phyloP scores from a whole-genome alignment of 2,329 filamentous ascomycete species.

The Penicillium rolfsii region DNA sequence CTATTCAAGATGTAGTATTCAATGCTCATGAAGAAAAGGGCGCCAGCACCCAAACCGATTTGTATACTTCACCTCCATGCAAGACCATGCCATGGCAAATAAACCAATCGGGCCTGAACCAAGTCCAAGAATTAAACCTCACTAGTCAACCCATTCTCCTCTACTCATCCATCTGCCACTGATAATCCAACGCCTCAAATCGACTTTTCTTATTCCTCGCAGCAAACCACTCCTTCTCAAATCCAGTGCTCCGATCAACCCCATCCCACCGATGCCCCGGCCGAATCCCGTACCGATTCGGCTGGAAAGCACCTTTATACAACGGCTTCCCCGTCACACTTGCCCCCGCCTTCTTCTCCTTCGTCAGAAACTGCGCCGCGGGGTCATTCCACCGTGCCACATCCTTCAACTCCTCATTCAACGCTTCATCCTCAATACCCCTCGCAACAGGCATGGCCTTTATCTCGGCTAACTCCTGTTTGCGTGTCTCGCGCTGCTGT shows the following conservation, averaged over 20 bases:
- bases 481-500: conserved; percentile 65
- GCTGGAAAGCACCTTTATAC: conserved; percentile 78
- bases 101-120: too few species aligned
- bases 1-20: not conserved
- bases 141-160: not conserved
- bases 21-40: not conserved
- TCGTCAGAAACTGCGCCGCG: conserved; percentile 75
- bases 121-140: not conserved
- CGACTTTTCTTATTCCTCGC: conserved; percentile 77
- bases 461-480: conserved; percentile 74
- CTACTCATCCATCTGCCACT: conserved; percentile 95
- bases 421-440: conserved; percentile 77
- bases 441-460: conserved; percentile 80
- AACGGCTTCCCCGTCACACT: conserved; percentile 62
- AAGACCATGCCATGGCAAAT: not conserved
- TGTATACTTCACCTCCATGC: conserved; percentile 17
- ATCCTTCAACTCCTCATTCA: conserved; percentile 82
- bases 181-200: conserved; percentile 79
- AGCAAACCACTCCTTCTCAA: conserved; percentile 90
- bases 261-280: conserved; percentile 97
- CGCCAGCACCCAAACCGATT: conserved; percentile 10
- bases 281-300: conserved; percentile 90
- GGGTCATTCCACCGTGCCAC: conserved; percentile 90
- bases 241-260: conserved; percentile 90
- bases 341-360: conserved; percentile 51